Conservation (phyloP, 2,329 filamentous ascomycete species). For the Pyricularia sp. region DNA sequence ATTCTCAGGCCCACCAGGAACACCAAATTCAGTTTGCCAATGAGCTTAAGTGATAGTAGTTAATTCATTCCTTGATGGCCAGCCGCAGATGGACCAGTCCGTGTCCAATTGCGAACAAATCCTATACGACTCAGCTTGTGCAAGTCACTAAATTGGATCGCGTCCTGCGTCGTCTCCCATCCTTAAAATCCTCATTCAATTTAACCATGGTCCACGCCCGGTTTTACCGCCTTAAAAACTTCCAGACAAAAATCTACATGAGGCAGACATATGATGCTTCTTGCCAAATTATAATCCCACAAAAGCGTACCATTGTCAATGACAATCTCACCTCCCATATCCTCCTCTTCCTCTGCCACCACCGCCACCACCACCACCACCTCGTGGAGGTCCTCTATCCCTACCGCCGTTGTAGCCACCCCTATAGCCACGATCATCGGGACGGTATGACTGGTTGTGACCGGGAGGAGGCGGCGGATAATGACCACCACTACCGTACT, state of each 20-base stretch:
- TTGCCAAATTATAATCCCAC: not conserved
- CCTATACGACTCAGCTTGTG: not conserved
- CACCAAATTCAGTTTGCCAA: not conserved
- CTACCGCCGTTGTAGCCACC: constrained; percentile 6
- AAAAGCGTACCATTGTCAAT: not conserved
- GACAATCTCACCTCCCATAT: not conserved
- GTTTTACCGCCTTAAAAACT: not conserved
- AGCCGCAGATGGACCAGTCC: not conserved
- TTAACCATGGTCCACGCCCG: not conserved
- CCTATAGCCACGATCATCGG: not conserved
- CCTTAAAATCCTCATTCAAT: not conserved
- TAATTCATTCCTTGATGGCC: not conserved
- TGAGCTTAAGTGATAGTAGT: not conserved
- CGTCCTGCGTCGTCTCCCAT: not conserved
- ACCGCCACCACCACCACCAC: not conserved
- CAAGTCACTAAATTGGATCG: not conserved
- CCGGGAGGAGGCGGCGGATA: constrained; percentile 2
- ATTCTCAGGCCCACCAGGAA: not conserved
- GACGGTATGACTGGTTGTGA: not conserved
- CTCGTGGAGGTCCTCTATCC: not conserved
- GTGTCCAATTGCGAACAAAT: not conserved
- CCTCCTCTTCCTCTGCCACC: not conserved
- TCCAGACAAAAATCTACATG: not conserved
- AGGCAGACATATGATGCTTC: not conserved
- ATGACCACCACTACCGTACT: not conserved